phyloP scores from a whole-genome alignment of 257 asterid genomes.

The Solanum habrochaites region DNA sequence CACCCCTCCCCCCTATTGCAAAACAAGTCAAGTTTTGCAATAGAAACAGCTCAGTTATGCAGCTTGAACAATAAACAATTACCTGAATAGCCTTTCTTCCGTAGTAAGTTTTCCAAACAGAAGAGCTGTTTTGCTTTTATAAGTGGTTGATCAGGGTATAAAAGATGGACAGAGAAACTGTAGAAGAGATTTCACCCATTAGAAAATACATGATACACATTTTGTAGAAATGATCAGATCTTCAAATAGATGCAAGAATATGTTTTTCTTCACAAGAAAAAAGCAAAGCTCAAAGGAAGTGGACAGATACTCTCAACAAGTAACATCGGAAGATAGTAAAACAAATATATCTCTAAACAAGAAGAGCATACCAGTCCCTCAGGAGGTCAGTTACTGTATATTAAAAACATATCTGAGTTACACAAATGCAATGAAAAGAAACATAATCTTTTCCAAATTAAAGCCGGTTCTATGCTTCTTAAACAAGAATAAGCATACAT shows the following conservation, averaged over 20 bases:
- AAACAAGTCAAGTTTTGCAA: neutral
- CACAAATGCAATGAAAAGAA: neutral
- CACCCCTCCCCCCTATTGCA: neutral
- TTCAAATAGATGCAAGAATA: neutral
- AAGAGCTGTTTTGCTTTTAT: slow-evolving; percentile 84
- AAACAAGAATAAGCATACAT: neutral
- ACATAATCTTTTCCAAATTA: neutral
- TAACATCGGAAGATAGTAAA: neutral
- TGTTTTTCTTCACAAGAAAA: neutral
- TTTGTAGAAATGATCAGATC: neutral
- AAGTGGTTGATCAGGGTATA: slow-evolving; percentile 78
- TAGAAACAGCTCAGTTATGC: neutral
- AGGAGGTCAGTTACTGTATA: neutral
- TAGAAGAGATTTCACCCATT: slow-evolving; percentile 18
- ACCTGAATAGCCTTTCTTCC: slow-evolving; percentile 80
- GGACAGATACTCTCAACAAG: neutral
- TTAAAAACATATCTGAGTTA: neutral
- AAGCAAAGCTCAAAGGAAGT: neutral
- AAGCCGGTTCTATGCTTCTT: neutral
- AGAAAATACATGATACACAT: neutral
- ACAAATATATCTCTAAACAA: neutral
- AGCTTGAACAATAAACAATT: neutral
- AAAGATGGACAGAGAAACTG: slow-evolving; percentile 52
- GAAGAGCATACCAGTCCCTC: neutral
- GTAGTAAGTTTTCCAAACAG: slow-evolving; percentile 70